Conservation (phyloP, 2,329 filamentous ascomycete genomes). For the Nigrospora oryzae region DNA sequence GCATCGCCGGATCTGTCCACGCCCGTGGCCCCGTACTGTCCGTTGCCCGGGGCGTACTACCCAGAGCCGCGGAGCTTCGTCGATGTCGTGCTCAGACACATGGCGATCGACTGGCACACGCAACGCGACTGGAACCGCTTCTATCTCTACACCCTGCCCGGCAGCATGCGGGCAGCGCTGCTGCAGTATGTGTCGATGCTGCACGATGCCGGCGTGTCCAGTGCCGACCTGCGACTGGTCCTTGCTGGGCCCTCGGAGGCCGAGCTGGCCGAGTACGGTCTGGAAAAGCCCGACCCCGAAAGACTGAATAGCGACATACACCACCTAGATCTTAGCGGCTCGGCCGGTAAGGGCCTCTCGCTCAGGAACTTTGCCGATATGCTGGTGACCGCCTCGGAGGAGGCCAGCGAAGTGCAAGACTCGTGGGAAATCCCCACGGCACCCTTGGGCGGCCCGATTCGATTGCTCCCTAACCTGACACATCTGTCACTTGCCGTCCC, state of each 20-base stretch:
- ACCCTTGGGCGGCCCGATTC: conserved; percentile 12
- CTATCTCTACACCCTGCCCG: conserved; percentile 47
- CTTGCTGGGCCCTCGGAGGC: conserved; percentile 17
- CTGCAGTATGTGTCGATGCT: conserved; percentile 39
- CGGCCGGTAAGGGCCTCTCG: conserved; percentile 39
- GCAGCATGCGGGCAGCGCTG: conserved; percentile 40
- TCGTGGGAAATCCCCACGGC: conserved; percentile 41
- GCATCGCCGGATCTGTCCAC: conserved; percentile 1
- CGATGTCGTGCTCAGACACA: conserved; percentile 38
- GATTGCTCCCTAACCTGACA: conserved; percentile 47
- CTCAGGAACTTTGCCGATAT: conserved; percentile 44
- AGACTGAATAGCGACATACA: conserved; percentile 36
- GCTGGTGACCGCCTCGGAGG: conserved; percentile 30
- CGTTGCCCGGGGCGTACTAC: conserved; percentile 34
- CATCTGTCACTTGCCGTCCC: conserved; percentile 50
- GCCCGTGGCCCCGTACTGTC: conserved; percentile 11
- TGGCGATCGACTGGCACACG: conserved; percentile 46
- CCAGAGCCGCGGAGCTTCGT: conserved; percentile 40
- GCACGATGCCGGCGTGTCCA: conserved; percentile 35
- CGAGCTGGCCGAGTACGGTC: conserved; percentile 17
- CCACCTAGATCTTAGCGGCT: conserved; percentile 45
- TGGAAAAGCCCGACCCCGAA: conserved; percentile 16
- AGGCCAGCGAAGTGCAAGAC: conserved; percentile 28
- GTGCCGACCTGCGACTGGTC: conserved; percentile 38
- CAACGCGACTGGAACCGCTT: conserved; percentile 48